Base-by-base conservation (phyloP, 345 rosid species). In the Gossypium ekmanianum region DNA sequence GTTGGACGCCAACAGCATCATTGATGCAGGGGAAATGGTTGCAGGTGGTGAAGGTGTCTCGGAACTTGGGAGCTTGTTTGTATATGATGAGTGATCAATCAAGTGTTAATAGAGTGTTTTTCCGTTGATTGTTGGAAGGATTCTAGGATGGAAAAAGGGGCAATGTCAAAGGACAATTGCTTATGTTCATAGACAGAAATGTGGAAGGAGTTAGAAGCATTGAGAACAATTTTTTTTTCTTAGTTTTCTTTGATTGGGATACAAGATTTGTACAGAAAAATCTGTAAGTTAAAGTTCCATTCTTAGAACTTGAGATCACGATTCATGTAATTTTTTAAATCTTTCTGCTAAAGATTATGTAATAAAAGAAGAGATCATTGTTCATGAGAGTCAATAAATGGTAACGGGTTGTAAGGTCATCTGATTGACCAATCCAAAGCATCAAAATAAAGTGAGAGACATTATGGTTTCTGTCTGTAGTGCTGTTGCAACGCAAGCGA, bases 41-140 rank as follows among this genome's bases (percentile, higher is more conserved):
- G 29, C 39, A 34, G 14, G 41, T 50, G 62, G 18, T 81, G 73
- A 24, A 39, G 9, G 54, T 71, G 48, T 68, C 64, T 24, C 58
- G 17, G 39, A 26, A 59, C 64, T 61, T 13, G 34, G 29, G 54
- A 68, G 68, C 67, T 52, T 78, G 3, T 22, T 59, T 76, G 82
- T 82, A 79, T 55, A 75, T 74, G 81, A 74, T 75, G 71, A 59
- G 12, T 41, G 52, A 50, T 58, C 34, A 52, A 50, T 68, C 34
- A 70, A 76, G 62, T 73, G 81, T 80, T 50, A 4, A 75, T 68
- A 44, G 76, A 71, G 77, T 63, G 68, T 70, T 68, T 29, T 63
- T 11, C 61, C 74, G 64, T 77, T 65, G 65, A 74, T 56, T 79
- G 56, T 50, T 71, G 65, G 75, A n/a, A 61, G 39, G 69, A 71